Conservation (phyloP, 2,329 filamentous ascomycete genomes). For the Hyphodiscus sp. region DNA sequence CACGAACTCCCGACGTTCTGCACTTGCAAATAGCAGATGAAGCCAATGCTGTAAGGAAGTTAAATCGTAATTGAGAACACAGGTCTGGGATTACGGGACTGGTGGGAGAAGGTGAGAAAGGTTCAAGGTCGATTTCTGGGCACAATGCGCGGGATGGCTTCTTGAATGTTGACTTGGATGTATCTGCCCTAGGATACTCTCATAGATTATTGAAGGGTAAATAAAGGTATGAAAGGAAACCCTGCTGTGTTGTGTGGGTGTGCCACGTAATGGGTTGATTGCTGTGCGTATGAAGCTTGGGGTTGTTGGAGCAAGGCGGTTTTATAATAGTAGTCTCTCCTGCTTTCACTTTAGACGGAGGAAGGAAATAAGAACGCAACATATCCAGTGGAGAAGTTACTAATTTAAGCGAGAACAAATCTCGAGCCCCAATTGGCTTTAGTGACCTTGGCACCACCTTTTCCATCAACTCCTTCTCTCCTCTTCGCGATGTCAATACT, state of each 20-base stretch:
- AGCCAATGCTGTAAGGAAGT: slow-evolving; percentile 46
- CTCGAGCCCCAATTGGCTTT: too few relatives aligned
- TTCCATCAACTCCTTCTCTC: too few relatives aligned
- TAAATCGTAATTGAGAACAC: not conserved
- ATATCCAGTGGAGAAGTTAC: too few relatives aligned
- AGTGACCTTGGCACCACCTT: too few relatives aligned
- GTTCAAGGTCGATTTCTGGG: slow-evolving; percentile 49
- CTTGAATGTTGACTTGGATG: slow-evolving; percentile 58
- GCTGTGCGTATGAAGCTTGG: slow-evolving; percentile 53
- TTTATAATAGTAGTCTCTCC: slow-evolving; percentile 33
- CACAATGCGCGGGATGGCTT: slow-evolving; percentile 63
- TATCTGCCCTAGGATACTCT: slow-evolving; percentile 53
- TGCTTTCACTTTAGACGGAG: too few relatives aligned
- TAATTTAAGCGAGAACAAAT: too few relatives aligned
- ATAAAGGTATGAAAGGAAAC: slow-evolving; percentile 55
- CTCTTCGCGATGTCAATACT: too few relatives aligned
- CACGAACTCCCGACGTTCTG: slow-evolving; percentile 53
- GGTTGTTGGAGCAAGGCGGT: slow-evolving; percentile 48
- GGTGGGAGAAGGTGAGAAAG: slow-evolving; percentile 4
- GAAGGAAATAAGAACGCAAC: too few relatives aligned
- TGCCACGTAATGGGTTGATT: slow-evolving; percentile 46
- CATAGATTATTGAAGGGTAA: slow-evolving; percentile 50
- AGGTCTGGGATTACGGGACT: not conserved
- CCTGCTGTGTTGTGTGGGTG: slow-evolving; percentile 62
- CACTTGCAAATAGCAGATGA: slow-evolving; percentile 49